phyloP scores from a whole-genome alignment of 1,139 yeast genomes.

The Sugiyamaella xylanicola region DNA sequence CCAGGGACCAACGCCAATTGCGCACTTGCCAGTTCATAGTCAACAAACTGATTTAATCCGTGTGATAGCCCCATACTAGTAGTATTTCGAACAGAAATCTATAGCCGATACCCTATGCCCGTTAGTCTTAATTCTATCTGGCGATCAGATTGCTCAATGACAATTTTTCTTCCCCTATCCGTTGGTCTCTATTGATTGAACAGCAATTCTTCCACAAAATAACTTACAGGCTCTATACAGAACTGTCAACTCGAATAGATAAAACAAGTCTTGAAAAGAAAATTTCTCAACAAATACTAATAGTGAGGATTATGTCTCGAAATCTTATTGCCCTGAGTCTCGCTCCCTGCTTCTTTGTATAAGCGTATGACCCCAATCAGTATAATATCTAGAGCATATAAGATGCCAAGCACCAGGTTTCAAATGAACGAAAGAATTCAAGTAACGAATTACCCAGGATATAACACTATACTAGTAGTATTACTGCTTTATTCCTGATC shows the following conservation, averaged over 20 bases:
- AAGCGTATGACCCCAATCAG: neutral
- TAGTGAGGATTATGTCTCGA: neutral
- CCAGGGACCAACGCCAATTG: slow-evolving; percentile 9
- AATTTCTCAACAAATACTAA: neutral
- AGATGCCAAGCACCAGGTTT: neutral
- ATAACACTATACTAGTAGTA: neutral
- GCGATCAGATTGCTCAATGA: too few species aligned
- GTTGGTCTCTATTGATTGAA: too few species aligned
- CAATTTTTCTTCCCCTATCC: too few species aligned
- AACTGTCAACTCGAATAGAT: neutral
- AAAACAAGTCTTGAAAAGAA: neutral
- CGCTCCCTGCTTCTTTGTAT: neutral
- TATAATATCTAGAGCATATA: neutral
- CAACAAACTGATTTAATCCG: slow-evolving; percentile 13
- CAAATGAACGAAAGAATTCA: neutral
- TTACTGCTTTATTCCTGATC: neutral
- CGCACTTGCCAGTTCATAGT: slow-evolving; percentile 12
- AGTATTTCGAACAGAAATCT: neutral
- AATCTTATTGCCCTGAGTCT: neutral
- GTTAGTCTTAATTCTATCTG: too few species aligned
- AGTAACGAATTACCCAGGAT: neutral
- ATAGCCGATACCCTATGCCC: too few species aligned
- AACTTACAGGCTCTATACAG: too few species aligned
- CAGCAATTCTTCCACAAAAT: too few species aligned
- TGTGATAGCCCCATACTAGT: slow-evolving; percentile 13